A percentile compares a stretch with the other conserved stretches of the same genome.
These are phyloP conservation scores for Lactarius evosmus DNA, from an alignment of 768 basidiomycete genomes.

Conservation along the genomic window DNA sequence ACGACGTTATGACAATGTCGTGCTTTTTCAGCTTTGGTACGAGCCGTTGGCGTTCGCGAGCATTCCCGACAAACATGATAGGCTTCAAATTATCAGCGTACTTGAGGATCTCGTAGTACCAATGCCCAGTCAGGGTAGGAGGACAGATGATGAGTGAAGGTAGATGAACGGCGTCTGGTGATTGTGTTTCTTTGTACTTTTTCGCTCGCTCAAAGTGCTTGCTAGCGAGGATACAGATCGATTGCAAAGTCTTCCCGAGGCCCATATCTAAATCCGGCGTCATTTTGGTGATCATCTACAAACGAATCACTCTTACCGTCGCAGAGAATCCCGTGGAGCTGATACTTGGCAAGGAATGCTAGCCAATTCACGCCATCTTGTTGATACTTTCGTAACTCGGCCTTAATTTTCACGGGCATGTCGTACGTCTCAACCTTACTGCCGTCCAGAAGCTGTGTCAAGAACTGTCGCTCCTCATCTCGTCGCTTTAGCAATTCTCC, in stretches of 20 bases:
- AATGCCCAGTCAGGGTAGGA: conserved; percentile 96
- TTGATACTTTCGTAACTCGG: conserved; percentile 95
- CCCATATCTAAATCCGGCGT: conserved; percentile 78
- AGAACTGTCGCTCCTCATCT: conserved; percentile 84
- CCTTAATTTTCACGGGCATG: conserved; percentile 85
- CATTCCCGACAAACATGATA: conserved; percentile 84
- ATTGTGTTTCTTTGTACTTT: conserved; percentile 58
- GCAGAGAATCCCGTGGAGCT: conserved; percentile 95
- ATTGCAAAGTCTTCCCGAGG: conserved; percentile 95
- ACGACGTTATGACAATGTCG: conserved; percentile 96
- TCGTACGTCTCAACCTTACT: conserved; percentile 88
- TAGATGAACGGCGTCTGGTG: conserved; percentile 76
- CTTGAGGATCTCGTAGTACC: conserved; percentile 97
- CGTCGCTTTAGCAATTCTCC: conserved; percentile 82
- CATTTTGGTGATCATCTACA: conserved; percentile 12
- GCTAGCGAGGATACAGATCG: conserved; percentile 93
- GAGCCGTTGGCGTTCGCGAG: conserved; percentile 72
- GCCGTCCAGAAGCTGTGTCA: conserved; percentile 92
- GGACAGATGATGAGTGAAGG: conserved; percentile 96
- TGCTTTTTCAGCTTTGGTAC: conserved; percentile 60
- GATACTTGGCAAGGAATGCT: conserved; percentile 96
- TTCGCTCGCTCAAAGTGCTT: conserved; percentile 87
- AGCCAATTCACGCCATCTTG: conserved; percentile 99
- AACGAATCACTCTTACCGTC: conserved; percentile 60
- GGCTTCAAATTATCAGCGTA: conserved; percentile 84